These are phyloP conservation scores for Neonectria coccinea DNA, from an alignment of 2,329 filamentous ascomycete species.

Conservation along the genomic window DNA sequence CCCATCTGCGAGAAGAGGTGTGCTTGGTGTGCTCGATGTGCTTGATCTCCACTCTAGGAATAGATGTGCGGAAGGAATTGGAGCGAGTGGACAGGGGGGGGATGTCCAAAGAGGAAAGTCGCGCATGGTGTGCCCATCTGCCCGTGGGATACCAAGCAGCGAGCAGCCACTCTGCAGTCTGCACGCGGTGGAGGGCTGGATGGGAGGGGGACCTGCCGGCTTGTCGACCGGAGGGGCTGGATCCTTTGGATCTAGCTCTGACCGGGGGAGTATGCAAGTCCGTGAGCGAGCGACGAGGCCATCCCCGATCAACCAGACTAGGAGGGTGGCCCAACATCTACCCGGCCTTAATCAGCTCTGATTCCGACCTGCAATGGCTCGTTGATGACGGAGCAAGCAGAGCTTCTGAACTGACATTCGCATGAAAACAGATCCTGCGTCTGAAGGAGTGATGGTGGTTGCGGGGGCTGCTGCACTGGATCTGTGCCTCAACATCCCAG, in stretches of 20 bases:
- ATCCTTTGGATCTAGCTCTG: slow-evolving; percentile 40
- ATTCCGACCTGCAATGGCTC: slow-evolving; percentile 11
- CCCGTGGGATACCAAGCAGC: slow-evolving; percentile 35
- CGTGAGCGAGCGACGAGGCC: slow-evolving; percentile 40
- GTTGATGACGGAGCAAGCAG: slow-evolving; percentile 9
- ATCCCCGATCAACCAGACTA: slow-evolving; percentile 33
- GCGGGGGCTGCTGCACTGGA: slow-evolving; percentile 29
- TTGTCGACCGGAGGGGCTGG: slow-evolving; percentile 32
- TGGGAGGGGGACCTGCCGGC: slow-evolving; percentile 29
- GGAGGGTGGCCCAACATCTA: slow-evolving; percentile 30
- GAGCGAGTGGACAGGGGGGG: slow-evolving; percentile 38
- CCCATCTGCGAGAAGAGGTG: slow-evolving; percentile 34
- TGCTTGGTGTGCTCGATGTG: slow-evolving; percentile 29
- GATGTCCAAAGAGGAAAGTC: slow-evolving; percentile 46
- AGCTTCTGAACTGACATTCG: slow-evolving; percentile 9
- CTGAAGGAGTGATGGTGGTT: slow-evolving; percentile 18
- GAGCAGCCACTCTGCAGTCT: slow-evolving; percentile 42
- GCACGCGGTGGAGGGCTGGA: slow-evolving; percentile 19
- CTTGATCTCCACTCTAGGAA: slow-evolving; percentile 46
- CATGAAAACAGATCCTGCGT: slow-evolving; percentile 17
- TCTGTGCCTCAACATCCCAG: slow-evolving; percentile 31
- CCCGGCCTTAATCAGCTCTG: slow-evolving; percentile 1
- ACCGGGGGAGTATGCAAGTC: slow-evolving; percentile 38
- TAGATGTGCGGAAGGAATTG: slow-evolving; percentile 46
- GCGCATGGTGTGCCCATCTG: slow-evolving; percentile 47